Conservation (phyloP, 2,329 filamentous ascomycete genomes). For the Teratosphaeria viscida region DNA sequence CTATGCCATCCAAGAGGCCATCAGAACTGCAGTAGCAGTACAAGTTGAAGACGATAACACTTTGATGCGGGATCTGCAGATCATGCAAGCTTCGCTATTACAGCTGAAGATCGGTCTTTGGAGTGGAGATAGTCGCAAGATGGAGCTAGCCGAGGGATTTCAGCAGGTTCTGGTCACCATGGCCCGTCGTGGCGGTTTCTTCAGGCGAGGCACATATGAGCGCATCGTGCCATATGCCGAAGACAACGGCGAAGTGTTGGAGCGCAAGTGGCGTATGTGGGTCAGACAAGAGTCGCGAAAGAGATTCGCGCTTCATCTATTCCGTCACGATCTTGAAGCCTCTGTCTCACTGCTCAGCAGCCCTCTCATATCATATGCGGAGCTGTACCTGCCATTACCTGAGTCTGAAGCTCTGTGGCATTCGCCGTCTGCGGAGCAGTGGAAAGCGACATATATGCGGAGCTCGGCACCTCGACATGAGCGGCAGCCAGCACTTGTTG, state of each 20-base stretch:
- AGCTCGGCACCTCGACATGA: slow-evolving; percentile 27
- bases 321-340: slow-evolving; percentile 54
- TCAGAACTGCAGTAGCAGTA: slow-evolving; percentile 28
- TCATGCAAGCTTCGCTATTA: slow-evolving; percentile 42
- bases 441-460: slow-evolving; percentile 51
- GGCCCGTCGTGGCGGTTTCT: slow-evolving; percentile 47
- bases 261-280: slow-evolving; percentile 58
- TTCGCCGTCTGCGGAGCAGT: slow-evolving; percentile 51
- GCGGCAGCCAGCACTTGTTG: slow-evolving; percentile 42
- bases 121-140: slow-evolving; percentile 50
- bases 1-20: slow-evolving; percentile 40
- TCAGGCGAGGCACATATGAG: slow-evolving; percentile 38
- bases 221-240: slow-evolving; percentile 40
- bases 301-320: slow-evolving; percentile 55
- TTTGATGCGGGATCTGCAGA: slow-evolving; percentile 41
- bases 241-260: slow-evolving; percentile 47
- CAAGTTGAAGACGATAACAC: slow-evolving; percentile 42
- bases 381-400: slow-evolving; percentile 56
- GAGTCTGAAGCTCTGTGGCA: slow-evolving; percentile 54
- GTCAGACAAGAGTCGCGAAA: slow-evolving; percentile 56
- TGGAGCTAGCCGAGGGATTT: slow-evolving; percentile 50
- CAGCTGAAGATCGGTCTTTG: slow-evolving; percentile 45
- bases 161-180: slow-evolving; percentile 43
- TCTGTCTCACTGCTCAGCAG: slow-evolving; percentile 58
- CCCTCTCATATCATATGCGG: slow-evolving; percentile 57